Conservation (phyloP, 2,329 filamentous ascomycete genomes). For the Trichophyton equinum region DNA sequence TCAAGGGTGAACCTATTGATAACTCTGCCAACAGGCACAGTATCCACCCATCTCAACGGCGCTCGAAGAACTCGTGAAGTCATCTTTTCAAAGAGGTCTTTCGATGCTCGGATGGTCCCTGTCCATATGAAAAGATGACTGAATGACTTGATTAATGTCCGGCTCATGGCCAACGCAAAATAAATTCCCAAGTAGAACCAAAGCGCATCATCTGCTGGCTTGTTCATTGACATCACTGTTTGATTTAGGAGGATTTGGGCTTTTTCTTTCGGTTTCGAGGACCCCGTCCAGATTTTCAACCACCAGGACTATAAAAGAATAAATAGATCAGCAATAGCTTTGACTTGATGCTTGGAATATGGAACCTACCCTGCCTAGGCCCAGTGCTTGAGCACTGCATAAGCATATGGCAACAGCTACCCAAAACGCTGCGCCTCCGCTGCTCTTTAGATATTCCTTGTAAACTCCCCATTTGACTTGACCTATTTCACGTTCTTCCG, state of each 20-base stretch:
- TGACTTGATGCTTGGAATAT: not conserved
- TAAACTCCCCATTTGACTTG: slow-evolving; percentile 1
- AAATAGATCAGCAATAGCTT: not conserved
- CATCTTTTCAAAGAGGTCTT: slow-evolving; percentile 59
- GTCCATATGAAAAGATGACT: slow-evolving; percentile 57
- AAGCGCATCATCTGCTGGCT: not conserved
- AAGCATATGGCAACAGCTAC: not conserved
- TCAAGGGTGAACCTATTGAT: slow-evolving; percentile 90
- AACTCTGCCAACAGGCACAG: slow-evolving; percentile 73
- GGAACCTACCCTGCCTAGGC: not conserved
- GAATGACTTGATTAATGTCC: slow-evolving; percentile 48
- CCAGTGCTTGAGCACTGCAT: not conserved
- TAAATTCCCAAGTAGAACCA: slow-evolving; percentile 40
- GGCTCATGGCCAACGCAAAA: slow-evolving; percentile 49
- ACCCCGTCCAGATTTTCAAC: slow-evolving; percentile 1
- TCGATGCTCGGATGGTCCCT: slow-evolving; percentile 70
- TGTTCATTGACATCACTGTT: not conserved
- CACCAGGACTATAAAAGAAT: not conserved
- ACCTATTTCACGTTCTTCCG: slow-evolving; percentile 1
- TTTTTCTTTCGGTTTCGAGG: not conserved
- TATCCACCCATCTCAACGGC: slow-evolving; percentile 82
- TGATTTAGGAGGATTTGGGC: not conserved
- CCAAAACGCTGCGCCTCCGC: slow-evolving; percentile 1
- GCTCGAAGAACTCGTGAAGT: slow-evolving; percentile 63
- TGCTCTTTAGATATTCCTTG: slow-evolving; percentile 1